These are phyloP conservation scores for Clavispora asparagi DNA, from an alignment of 805 yeast species.

Conservation along the genomic window DNA sequence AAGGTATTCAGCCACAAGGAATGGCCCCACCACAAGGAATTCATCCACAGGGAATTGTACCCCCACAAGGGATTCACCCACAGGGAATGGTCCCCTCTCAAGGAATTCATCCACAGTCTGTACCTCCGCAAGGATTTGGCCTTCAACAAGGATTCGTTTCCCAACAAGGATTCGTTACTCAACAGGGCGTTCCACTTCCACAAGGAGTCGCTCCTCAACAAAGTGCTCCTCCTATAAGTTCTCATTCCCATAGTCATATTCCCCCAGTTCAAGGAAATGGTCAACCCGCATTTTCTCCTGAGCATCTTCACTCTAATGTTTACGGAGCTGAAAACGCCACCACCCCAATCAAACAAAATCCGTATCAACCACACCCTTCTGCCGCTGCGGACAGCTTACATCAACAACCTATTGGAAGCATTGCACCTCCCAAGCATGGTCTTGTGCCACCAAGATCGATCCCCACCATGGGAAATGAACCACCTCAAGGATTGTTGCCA, in stretches of 20 bases:
- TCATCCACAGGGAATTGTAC: background rate
- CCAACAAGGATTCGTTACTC: background rate
- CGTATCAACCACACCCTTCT: background rate
- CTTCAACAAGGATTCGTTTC: background rate
- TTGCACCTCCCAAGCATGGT: background rate
- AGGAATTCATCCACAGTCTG: background rate
- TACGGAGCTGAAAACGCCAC: background rate
- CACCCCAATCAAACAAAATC: background rate
- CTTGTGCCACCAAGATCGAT: background rate
- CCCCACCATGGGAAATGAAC: background rate
- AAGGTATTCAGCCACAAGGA: background rate
- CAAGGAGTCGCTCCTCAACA: slow-evolving; percentile 3
- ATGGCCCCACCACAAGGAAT: background rate
- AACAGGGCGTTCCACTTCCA: slow-evolving; percentile 11
- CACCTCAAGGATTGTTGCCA: background rate
- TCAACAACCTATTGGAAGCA: background rate
- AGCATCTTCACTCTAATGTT: background rate
- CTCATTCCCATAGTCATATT: too few species aligned
- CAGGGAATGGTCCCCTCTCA: background rate
- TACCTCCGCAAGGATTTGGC: background rate
- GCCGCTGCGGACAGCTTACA: background rate
- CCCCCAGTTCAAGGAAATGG: too few species aligned
- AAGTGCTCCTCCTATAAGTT: background rate
- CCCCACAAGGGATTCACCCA: background rate
- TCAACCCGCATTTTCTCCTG: background rate